phyloP scores from a whole-genome alignment of 2,329 filamentous ascomycete species.

The Fusarium sp. region DNA sequence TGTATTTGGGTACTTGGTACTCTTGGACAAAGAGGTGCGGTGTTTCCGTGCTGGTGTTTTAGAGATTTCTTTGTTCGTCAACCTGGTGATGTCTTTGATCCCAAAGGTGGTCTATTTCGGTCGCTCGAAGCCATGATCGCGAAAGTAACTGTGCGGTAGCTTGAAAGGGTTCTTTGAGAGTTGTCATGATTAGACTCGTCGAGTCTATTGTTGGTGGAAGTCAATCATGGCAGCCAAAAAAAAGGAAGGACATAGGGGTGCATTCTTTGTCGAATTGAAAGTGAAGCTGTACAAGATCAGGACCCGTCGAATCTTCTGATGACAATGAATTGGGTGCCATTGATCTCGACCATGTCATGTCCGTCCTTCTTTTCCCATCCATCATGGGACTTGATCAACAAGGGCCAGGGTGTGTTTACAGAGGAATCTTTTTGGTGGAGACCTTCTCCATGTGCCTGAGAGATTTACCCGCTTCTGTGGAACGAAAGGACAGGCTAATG shows the following conservation, averaged over 20 bases:
- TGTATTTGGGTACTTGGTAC: slow-evolving; percentile 9
- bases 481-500: slow-evolving; percentile 34
- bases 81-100: not conserved
- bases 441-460: slow-evolving; percentile 21
- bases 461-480: slow-evolving; percentile 43
- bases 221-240: slow-evolving; percentile 12
- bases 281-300: not conserved
- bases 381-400: slow-evolving; percentile 30
- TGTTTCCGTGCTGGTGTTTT: slow-evolving; percentile 17
- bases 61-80: slow-evolving; percentile 34
- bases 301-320: not conserved
- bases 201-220: slow-evolving; percentile 34
- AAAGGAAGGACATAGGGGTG: not conserved
- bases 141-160: not conserved
- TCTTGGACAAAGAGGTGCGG: slow-evolving; percentile 24
- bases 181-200: slow-evolving; percentile 11
- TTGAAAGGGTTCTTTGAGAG: slow-evolving; percentile 29
- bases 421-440: slow-evolving; percentile 20
- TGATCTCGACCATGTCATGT: slow-evolving; percentile 23
- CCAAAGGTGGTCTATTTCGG: slow-evolving; percentile 18
- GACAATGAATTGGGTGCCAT: slow-evolving; percentile 22
- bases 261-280: slow-evolving; percentile 23
- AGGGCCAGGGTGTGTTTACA: slow-evolving; percentile 15
- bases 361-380: slow-evolving; percentile 1
- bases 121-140: not conserved